These are phyloP conservation scores for Cytospora piceae DNA, from an alignment of 2,329 filamentous ascomycete species.

Conservation along the genomic window DNA sequence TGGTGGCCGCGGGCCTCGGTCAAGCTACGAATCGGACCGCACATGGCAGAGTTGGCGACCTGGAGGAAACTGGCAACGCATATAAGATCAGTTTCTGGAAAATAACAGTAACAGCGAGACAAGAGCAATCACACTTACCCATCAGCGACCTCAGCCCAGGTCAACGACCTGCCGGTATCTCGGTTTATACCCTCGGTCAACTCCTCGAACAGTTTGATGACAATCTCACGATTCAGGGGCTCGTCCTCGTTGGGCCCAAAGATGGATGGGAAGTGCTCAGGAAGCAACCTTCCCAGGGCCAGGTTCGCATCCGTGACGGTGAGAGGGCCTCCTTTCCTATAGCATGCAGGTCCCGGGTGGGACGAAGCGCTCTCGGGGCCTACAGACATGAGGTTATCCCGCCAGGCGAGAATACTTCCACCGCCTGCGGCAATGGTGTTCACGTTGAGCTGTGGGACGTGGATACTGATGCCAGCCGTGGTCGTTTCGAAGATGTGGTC, in stretches of 20 bases:
- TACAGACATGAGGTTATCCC: slow-evolving; percentile 19
- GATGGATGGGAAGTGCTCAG: slow-evolving; percentile 20
- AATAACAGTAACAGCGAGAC: background rate
- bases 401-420: slow-evolving; percentile 21
- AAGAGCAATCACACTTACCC: slow-evolving; percentile 7
- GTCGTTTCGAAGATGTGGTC: slow-evolving; percentile 28
- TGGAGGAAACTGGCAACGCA: slow-evolving; percentile 4
- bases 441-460: slow-evolving; percentile 23
- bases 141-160: slow-evolving; percentile 19
- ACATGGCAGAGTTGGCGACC: slow-evolving; percentile 24
- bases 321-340: slow-evolving; percentile 23
- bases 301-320: slow-evolving; percentile 25
- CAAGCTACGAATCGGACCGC: slow-evolving; percentile 19
- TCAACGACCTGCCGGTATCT: slow-evolving; percentile 12
- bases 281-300: slow-evolving; percentile 17
- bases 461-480: slow-evolving; percentile 22
- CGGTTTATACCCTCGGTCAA: slow-evolving; percentile 13
- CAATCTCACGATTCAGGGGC: slow-evolving; percentile 17
- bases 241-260: slow-evolving; percentile 19
- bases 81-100: background rate
- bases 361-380: slow-evolving; percentile 18
- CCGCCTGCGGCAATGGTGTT: slow-evolving; percentile 24
- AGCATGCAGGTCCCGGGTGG: slow-evolving; percentile 19
- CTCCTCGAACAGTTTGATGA: slow-evolving; percentile 8
- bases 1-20: slow-evolving; percentile 18